These are phyloP conservation scores for Lagenaria siceraria DNA, from an alignment of 306 rosid species.

Conservation along the genomic window DNA sequence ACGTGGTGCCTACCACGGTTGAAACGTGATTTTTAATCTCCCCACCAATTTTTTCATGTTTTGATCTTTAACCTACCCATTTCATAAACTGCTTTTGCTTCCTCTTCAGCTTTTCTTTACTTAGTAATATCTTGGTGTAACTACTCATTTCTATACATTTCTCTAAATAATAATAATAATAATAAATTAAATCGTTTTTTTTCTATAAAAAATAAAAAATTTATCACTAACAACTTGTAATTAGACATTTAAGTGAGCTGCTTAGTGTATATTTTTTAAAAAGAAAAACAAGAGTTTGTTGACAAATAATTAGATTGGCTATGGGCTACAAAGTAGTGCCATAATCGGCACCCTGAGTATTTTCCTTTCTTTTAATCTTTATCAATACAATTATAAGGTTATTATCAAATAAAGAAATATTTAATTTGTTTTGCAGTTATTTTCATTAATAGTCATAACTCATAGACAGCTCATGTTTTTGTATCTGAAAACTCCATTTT, in stretches of 20 bases:
- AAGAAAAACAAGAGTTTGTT: too few relatives aligned
- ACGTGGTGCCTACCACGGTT: neutral
- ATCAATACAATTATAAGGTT: neutral
- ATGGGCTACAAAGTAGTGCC: too few relatives aligned
- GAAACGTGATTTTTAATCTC: neutral
- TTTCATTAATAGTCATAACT: neutral
- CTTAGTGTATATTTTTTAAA: too few relatives aligned
- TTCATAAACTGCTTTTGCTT: neutral
- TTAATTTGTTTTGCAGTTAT: neutral
- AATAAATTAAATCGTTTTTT: too few relatives aligned
- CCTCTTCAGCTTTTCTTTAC: neutral
- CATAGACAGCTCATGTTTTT: neutral
- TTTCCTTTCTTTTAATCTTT: neutral
- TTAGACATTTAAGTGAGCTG: too few relatives aligned
- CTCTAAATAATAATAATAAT: too few relatives aligned
- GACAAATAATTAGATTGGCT: too few relatives aligned
- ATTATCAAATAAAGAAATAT: neutral
- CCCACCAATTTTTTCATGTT: neutral
- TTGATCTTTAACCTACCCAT: neutral
- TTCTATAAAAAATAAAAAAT: too few relatives aligned
- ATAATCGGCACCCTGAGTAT: too few relatives aligned
- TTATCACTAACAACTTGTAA: too few relatives aligned
- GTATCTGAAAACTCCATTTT: neutral
- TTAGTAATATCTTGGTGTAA: too few relatives aligned
- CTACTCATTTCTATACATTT: too few relatives aligned